Percentiles rank a stretch among this genome's conserved stretches.
phyloP scores from a whole-genome alignment of 306 rosid species.

The Myrica gale region DNA sequence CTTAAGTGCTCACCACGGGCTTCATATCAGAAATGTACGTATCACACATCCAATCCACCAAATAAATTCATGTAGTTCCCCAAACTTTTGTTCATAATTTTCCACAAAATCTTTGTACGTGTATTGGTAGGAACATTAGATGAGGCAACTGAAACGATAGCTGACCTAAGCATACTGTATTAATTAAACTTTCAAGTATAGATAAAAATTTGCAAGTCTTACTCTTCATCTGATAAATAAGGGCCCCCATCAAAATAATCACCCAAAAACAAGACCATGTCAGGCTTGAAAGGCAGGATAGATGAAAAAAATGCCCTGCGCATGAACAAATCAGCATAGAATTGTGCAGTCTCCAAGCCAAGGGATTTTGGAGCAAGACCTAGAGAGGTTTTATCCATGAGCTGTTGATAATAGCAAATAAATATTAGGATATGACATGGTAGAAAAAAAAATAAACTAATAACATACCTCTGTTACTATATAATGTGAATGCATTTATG shows the following conservation, averaged over 20 bases:
- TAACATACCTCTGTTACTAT: too few relatives aligned
- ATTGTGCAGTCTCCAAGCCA: slow-evolving; percentile 61
- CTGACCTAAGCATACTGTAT: slow-evolving; percentile 10
- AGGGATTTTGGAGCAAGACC: slow-evolving; percentile 64
- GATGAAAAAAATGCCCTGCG: slow-evolving; percentile 73
- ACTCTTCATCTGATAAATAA: slow-evolving; percentile 64
- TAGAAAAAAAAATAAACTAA: not conserved
- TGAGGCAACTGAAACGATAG: slow-evolving; percentile 5
- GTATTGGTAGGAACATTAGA: slow-evolving; percentile 11
- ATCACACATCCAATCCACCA: not conserved
- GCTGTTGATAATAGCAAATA: slow-evolving; percentile 44
- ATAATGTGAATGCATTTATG: too few relatives aligned
- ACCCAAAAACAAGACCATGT: slow-evolving; percentile 69
- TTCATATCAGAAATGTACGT: not conserved
- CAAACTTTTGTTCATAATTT: not conserved
- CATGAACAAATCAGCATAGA: slow-evolving; percentile 81
- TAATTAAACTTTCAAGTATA: slow-evolving; percentile 8
- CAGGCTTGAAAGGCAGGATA: slow-evolving; percentile 64
- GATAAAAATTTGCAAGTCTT: slow-evolving; percentile 36
- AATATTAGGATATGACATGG: slow-evolving; percentile 19
- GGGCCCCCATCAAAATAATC: slow-evolving; percentile 90
- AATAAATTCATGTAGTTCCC: not conserved
- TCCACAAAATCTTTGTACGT: slow-evolving; percentile 9
- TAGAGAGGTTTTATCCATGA: slow-evolving; percentile 78
- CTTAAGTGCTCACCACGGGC: slow-evolving; percentile 12